Evolutionary conservation across 2,329 filamentous ascomycete genomes (phyloP).

Genomic region (Colletotrichum lentis): DNA sequence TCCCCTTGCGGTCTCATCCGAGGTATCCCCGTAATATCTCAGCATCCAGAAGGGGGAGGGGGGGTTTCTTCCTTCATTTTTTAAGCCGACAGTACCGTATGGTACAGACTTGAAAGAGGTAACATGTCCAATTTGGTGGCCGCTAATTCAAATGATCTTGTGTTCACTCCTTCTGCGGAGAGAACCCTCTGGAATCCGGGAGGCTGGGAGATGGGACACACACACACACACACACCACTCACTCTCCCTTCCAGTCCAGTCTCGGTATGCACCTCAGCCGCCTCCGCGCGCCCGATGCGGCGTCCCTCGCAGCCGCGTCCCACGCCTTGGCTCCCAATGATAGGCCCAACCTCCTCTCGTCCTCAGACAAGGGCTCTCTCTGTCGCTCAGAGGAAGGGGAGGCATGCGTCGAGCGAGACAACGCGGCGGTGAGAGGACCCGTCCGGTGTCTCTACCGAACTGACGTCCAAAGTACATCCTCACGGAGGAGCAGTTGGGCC

Average conservation of each 20-base stretch:
- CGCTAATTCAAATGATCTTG: not conserved
- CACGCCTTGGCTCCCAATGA: conserved; percentile 10
- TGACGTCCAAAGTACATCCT: conserved; percentile 5
- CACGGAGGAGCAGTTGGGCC: conserved; percentile 5
- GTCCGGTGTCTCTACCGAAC: not conserved
- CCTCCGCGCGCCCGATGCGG: conserved; percentile 1
- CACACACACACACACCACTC: not conserved
- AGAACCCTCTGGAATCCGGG: not conserved
- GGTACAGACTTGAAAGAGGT: not conserved
- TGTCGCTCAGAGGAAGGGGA: too few relatives aligned
- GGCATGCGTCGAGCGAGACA: not conserved
- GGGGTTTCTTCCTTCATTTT: too few relatives aligned
- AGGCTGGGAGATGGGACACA: not conserved
- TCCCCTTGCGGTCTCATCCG: too few relatives aligned
- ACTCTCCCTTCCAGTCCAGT: not conserved
- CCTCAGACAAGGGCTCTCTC: not conserved
- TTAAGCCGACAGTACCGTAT: too few relatives aligned
- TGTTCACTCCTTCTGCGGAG: not conserved
- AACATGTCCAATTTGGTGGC: not conserved
- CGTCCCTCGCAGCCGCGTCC: not conserved
- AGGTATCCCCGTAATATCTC: too few relatives aligned
- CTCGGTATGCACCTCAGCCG: not conserved
- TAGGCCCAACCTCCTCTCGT: conserved; percentile 4
- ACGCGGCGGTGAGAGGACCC: too few relatives aligned
- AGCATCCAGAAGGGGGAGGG: too few relatives aligned